A percentile compares a stretch with the other conserved stretches of the same genome.
Conservation (phyloP, 2,329 filamentous ascomycete species). For the Neurospora sp. region DNA sequence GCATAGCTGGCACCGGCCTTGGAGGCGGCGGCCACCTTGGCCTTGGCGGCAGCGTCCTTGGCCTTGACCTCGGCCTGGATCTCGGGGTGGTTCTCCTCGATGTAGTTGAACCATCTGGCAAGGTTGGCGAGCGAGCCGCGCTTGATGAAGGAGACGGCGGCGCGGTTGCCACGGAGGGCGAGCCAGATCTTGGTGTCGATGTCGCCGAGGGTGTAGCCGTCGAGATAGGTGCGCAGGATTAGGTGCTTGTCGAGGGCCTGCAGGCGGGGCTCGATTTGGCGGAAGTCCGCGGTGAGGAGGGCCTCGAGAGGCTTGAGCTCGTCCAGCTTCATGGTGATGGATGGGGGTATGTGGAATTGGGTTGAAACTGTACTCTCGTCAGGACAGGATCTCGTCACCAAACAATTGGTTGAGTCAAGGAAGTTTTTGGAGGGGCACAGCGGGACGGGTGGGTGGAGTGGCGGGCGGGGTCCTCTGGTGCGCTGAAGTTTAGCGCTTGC, state of each 20-base stretch:
- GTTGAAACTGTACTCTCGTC: background rate
- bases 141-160: conserved; percentile 71
- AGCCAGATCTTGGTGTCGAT: conserved; percentile 77
- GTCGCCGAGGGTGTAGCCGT: conserved; percentile 68
- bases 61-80: conserved; percentile 60
- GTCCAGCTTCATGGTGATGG: conserved; percentile 42
- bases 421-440: conserved; percentile 18
- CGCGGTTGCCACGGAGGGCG: conserved; percentile 71
- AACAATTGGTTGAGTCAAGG: conserved; percentile 1
- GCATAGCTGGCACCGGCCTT: conserved; percentile 83
- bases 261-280: conserved; percentile 27
- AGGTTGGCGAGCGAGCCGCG: conserved; percentile 69
- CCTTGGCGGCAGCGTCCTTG: conserved; percentile 56
- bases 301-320: conserved; percentile 41
- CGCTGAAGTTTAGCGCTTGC: conserved; percentile 6
- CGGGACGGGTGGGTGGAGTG: conserved; percentile 12
- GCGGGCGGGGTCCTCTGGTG: conserved; percentile 8
- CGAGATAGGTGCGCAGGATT: conserved; percentile 74
- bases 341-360: conserved; percentile 4
- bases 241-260: conserved; percentile 74
- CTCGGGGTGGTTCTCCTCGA: conserved; percentile 75
- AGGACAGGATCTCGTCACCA: background rate
- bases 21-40: conserved; percentile 57
- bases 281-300: conserved; percentile 60
- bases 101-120: conserved; percentile 75